A percentile compares a stretch with the other conserved stretches of the same genome.
These are phyloP conservation scores for Candida nitratophila DNA, from an alignment of 805 yeast species.

Conservation along the genomic window DNA sequence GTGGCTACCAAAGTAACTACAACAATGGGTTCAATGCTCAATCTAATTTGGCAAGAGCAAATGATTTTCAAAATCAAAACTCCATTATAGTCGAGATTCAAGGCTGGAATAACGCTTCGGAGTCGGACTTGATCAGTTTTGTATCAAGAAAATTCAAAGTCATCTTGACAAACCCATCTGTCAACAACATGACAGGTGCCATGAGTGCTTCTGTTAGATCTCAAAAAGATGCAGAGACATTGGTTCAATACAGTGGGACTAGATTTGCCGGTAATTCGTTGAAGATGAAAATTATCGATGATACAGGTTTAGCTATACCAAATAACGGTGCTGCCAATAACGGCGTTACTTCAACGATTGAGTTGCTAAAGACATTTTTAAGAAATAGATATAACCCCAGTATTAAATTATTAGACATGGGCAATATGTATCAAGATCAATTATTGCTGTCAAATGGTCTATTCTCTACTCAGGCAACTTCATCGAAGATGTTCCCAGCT, in stretches of 20 bases:
- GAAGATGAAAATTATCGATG: slow-evolving; percentile 36
- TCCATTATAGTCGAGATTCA: slow-evolving; percentile 50
- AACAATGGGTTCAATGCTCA: slow-evolving; percentile 12
- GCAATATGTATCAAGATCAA: slow-evolving; percentile 57
- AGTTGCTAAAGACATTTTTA: slow-evolving; percentile 54
- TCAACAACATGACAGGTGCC: slow-evolving; percentile 42
- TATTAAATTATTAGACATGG: slow-evolving; percentile 60
- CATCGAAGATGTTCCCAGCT: slow-evolving; percentile 84
- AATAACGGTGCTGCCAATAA: slow-evolving; percentile 5
- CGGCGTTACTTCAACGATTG: slow-evolving; percentile 46
- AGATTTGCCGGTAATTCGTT: slow-evolving; percentile 72
- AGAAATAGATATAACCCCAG: slow-evolving; percentile 60
- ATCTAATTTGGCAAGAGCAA: slow-evolving; percentile 13
- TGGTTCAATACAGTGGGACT: slow-evolving; percentile 65
- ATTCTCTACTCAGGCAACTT: slow-evolving; percentile 33
- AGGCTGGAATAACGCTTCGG: slow-evolving; percentile 79
- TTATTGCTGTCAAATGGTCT: slow-evolving; percentile 54
- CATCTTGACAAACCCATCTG: slow-evolving; percentile 42
- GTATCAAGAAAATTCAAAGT: slow-evolving; percentile 61
- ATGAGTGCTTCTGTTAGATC: slow-evolving; percentile 53
- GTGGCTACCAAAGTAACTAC: slow-evolving; percentile 18
- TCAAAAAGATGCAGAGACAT: slow-evolving; percentile 48
- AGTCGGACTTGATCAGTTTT: slow-evolving; percentile 62
- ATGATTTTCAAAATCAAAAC: slow-evolving; percentile 20
- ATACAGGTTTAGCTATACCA: slow-evolving; percentile 10